phyloP scores from a whole-genome alignment of 2,329 filamentous ascomycete species.

The Metarhizium robertsii region DNA sequence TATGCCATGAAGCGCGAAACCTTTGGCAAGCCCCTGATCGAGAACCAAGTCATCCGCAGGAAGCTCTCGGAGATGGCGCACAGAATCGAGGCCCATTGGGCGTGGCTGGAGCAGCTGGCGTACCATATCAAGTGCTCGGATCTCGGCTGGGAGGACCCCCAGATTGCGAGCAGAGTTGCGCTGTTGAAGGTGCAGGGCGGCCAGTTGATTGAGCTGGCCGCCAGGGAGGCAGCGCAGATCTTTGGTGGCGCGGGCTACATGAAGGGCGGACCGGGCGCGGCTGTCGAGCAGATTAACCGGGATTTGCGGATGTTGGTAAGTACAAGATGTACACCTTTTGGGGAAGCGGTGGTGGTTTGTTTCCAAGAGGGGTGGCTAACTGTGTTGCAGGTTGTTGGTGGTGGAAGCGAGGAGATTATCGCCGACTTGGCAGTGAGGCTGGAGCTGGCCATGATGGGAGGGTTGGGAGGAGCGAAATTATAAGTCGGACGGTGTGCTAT shows the following conservation, averaged over 20 bases:
- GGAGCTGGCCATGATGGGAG: slow-evolving; percentile 21
- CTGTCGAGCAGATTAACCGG: slow-evolving; percentile 43
- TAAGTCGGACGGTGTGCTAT: background rate
- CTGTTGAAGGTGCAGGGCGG: slow-evolving; percentile 39
- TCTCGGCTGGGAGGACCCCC: slow-evolving; percentile 20
- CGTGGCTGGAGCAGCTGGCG: slow-evolving; percentile 52
- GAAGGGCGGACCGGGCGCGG: slow-evolving; percentile 34
- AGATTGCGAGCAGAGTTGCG: slow-evolving; percentile 21
- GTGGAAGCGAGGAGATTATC: slow-evolving; percentile 46
- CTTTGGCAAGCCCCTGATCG: slow-evolving; percentile 48
- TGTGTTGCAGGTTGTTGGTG: slow-evolving; percentile 36
- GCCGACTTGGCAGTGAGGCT: slow-evolving; percentile 41
- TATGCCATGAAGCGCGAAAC: slow-evolving; percentile 45
- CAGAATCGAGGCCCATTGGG: slow-evolving; percentile 51
- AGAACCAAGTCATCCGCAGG: slow-evolving; percentile 48
- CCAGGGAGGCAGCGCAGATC: slow-evolving; percentile 43
- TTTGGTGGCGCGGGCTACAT: slow-evolving; percentile 45
- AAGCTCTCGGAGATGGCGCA: slow-evolving; percentile 52
- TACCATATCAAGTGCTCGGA: slow-evolving; percentile 35
- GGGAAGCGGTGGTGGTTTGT: background rate
- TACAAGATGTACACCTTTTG: background rate
- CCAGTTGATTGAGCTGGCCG: slow-evolving; percentile 37
- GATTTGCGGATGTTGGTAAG: slow-evolving; percentile 30
- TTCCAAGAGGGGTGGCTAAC: background rate
- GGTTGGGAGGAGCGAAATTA: slow-evolving; percentile 11